Percentiles rank a stretch among this genome's conserved stretches.
Evolutionary conservation across 805 yeast species (phyloP).

Genomic region (Candida methanosorbosa): DNA sequence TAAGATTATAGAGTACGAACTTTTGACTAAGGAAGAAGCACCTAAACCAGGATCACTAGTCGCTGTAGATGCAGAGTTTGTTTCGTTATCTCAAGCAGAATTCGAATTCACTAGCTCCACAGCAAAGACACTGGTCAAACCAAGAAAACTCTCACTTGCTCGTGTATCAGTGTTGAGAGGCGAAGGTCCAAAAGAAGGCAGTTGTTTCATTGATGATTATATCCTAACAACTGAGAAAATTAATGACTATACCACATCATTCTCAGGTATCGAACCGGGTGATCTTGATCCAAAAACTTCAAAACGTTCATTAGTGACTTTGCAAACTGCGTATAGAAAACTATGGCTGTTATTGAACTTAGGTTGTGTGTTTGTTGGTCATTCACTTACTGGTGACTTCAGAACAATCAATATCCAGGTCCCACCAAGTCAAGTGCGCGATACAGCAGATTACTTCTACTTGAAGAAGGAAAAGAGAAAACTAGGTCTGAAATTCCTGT

Average conservation of each 20-base stretch:
- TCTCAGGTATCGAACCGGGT: slow-evolving; percentile 90
- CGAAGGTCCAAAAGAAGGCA: slow-evolving; percentile 55
- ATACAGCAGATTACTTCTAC: slow-evolving; percentile 76
- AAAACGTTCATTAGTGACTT: slow-evolving; percentile 59
- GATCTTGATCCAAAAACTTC: slow-evolving; percentile 72
- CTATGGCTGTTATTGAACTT: slow-evolving; percentile 84
- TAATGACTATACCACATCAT: slow-evolving; percentile 80
- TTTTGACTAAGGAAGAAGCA: slow-evolving; percentile 60
- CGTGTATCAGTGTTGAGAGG: slow-evolving; percentile 83
- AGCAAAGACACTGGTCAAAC: slow-evolving; percentile 55
- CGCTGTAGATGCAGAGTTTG: slow-evolving; percentile 97
- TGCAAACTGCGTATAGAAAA: slow-evolving; percentile 78
- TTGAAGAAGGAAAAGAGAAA: slow-evolving; percentile 68
- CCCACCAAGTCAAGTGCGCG: slow-evolving; percentile 78
- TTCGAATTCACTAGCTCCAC: slow-evolving; percentile 75
- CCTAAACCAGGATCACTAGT: slow-evolving; percentile 70
- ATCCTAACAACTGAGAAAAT: slow-evolving; percentile 65
- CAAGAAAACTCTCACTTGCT: slow-evolving; percentile 72
- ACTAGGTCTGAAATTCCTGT: slow-evolving; percentile 76
- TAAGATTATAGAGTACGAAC: slow-evolving; percentile 52
- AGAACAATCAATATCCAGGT: slow-evolving; percentile 88
- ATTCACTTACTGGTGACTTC: slow-evolving; percentile 86
- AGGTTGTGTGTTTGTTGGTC: slow-evolving; percentile 93
- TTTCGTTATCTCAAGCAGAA: slow-evolving; percentile 67
- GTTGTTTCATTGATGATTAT: slow-evolving; percentile 89